Conservation (phyloP, 345 rosid species). For the Gossypium rotundifolium region DNA sequence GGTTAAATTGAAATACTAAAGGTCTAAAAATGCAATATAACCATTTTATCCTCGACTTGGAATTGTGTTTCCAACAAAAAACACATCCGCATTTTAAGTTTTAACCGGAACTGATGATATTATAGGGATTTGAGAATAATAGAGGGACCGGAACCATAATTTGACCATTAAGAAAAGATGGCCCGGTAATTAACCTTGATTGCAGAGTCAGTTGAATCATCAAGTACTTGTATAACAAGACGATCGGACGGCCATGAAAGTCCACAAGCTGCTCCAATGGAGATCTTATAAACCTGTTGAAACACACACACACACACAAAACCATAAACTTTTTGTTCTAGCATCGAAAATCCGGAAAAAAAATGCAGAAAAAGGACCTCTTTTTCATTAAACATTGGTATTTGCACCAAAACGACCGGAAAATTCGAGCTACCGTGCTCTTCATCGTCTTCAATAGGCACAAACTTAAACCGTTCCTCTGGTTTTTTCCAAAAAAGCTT, state of each 20-base stretch:
- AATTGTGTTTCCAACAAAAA: too few relatives aligned
- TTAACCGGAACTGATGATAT: too few relatives aligned
- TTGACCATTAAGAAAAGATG: too few relatives aligned
- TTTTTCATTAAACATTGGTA: constrained; percentile 98
- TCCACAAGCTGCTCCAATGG: constrained; percentile 93
- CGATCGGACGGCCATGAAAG: constrained; percentile 99
- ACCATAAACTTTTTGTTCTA: too few relatives aligned
- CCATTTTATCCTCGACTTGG: too few relatives aligned
- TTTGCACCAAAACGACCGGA: constrained; percentile 89
- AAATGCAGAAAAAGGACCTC: constrained; percentile 28
- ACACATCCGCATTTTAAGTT: too few relatives aligned
- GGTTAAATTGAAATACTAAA: too few relatives aligned
- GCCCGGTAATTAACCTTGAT: constrained; percentile 51
- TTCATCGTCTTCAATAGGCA: constrained; percentile 62
- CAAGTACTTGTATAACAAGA: constrained; percentile 97
- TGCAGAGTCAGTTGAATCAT: constrained; percentile 93
- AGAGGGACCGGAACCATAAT: too few relatives aligned
- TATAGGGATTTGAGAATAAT: too few relatives aligned
- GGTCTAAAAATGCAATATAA: too few relatives aligned
- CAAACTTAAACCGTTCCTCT: constrained; percentile 71
- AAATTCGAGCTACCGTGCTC: constrained; percentile 70
- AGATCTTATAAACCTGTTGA: constrained; percentile 86
- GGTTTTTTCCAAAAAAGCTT: constrained; percentile 94
- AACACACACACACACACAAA: background rate
- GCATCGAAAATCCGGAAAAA: too few relatives aligned